Percentiles rank a stretch among this genome's conserved stretches.
Conservation (phyloP, 805 yeast species). For the Monosporozyma aerobia region DNA sequence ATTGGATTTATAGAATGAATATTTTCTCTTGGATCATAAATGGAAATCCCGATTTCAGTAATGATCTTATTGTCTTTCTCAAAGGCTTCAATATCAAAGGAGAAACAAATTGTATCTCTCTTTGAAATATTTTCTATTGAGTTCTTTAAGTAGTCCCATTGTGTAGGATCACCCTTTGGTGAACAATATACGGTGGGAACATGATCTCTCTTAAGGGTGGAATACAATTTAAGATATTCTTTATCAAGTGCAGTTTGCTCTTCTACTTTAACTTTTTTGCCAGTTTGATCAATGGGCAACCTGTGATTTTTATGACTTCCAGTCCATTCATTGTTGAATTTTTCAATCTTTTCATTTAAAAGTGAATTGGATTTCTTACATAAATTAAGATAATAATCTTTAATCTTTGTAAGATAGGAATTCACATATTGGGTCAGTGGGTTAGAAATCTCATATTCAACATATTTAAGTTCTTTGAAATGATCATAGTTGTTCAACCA, state of each 20-base stretch:
- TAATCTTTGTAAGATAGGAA: constrained; percentile 8
- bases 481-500: constrained; percentile 17
- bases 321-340: constrained; percentile 2
- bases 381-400: constrained; percentile 5
- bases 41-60: constrained; percentile 51
- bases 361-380: constrained; percentile 5
- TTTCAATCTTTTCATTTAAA: constrained; percentile 6
- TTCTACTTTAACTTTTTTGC: not conserved
- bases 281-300: not conserved
- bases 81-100: constrained; percentile 51
- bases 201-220: constrained; percentile 13
- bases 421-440: not conserved
- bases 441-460: constrained; percentile 1
- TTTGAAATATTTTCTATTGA: constrained; percentile 16
- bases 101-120: constrained; percentile 31
- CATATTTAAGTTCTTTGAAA: constrained; percentile 10
- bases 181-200: constrained; percentile 16
- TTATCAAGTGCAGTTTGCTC: constrained; percentile 1
- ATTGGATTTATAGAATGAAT: constrained; percentile 32
- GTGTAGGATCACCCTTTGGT: constrained; percentile 15
- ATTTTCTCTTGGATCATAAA: constrained; percentile 47
- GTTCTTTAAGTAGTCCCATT: constrained; percentile 13
- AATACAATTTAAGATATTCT: constrained; percentile 1
- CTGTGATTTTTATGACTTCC: not conserved
- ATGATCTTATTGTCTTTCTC: constrained; percentile 36